Evolutionary conservation across 2,329 filamentous ascomycete species (phyloP).

Genomic region (Penicillium sp.): DNA sequence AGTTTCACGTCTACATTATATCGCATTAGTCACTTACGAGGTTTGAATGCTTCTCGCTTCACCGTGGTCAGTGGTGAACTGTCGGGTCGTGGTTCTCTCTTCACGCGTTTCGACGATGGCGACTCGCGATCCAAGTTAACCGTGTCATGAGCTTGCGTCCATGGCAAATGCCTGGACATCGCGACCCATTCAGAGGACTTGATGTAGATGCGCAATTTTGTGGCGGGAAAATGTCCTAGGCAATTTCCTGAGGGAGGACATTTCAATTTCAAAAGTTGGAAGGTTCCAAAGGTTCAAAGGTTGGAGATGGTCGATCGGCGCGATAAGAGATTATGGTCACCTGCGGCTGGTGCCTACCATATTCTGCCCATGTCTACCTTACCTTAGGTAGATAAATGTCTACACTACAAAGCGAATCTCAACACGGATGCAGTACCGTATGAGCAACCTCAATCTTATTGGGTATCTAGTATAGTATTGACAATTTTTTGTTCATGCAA

Average conservation of each 20-base stretch:
- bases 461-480: conserved; percentile 25
- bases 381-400: no score
- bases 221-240: no score
- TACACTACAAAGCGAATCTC: not conserved
- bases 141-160: conserved; percentile 20
- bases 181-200: not conserved
- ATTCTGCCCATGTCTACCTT: no score
- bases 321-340: conserved; percentile 31
- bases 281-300: conserved; percentile 1
- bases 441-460: conserved; percentile 8
- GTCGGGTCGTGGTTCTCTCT: conserved; percentile 20
- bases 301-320: conserved; percentile 14
- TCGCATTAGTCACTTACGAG: conserved; percentile 30
- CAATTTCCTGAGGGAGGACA: not conserved
- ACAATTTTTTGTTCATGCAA: conserved; percentile 16
- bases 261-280: not conserved
- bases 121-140: conserved; percentile 19
- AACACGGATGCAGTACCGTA: not conserved
- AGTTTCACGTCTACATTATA: not conserved
- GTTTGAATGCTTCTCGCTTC: conserved; percentile 35
- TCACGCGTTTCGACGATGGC: conserved; percentile 28
- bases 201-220: no score
- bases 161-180: conserved; percentile 34
- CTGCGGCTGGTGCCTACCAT: conserved; percentile 7
- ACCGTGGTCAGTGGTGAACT: conserved; percentile 11